Conservation (phyloP, 2,329 filamentous ascomycete genomes). For the Pleomassaria siparia region DNA sequence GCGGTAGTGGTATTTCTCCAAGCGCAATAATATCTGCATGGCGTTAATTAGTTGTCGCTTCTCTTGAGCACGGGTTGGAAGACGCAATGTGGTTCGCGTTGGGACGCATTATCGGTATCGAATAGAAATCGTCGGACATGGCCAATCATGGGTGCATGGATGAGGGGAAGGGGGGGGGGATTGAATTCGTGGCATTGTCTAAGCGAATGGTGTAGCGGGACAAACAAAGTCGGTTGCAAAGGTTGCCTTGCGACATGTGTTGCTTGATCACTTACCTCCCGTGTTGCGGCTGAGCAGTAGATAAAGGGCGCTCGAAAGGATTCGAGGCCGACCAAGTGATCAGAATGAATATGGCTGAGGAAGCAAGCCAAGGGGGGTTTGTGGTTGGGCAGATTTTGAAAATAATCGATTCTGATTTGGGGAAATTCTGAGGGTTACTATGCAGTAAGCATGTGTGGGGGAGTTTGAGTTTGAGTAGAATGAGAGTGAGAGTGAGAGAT, state of each 20-base stretch:
- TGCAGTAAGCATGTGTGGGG: conserved; percentile 5
- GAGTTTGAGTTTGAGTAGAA: too few species aligned
- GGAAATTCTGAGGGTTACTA: conserved; percentile 69
- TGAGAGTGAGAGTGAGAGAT: not conserved
- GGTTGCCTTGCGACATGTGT: not conserved
- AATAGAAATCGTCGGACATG: not conserved
- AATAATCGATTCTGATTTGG: conserved; percentile 81
- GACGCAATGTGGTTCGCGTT: not conserved
- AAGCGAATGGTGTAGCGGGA: conserved; percentile 1
- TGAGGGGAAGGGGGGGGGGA: too few species aligned
- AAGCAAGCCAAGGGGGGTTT: conserved; percentile 78
- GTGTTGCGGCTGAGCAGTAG: conserved; percentile 85
- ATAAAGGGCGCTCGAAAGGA: conserved; percentile 77
- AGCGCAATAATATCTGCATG: conserved; percentile 66
- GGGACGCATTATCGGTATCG: not conserved
- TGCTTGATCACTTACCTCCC: conserved; percentile 59
- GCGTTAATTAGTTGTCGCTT: not conserved
- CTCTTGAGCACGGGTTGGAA: not conserved
- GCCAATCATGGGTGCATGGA: conserved; percentile 1
- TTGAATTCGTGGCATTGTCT: not conserved
- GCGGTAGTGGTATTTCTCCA: conserved; percentile 77
- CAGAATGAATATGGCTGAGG: conserved; percentile 88
- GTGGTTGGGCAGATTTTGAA: conserved; percentile 59
- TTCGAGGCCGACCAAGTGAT: conserved; percentile 82
- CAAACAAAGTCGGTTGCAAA: not conserved